Conservation (phyloP, 106 monocot genomes). For the Chionographis japonica region DNA sequence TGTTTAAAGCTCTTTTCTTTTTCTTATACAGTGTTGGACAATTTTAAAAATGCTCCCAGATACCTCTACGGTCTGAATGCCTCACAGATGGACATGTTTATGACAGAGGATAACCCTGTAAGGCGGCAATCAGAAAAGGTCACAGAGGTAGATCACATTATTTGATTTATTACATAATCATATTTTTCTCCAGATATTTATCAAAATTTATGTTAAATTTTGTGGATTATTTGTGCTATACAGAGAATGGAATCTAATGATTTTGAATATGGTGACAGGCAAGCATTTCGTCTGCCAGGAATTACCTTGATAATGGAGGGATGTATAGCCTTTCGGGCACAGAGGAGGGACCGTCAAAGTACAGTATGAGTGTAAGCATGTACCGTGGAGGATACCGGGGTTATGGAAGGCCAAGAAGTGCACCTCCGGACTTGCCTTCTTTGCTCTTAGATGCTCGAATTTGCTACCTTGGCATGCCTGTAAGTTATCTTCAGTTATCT, state of each 20-base stretch:
- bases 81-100: slow-evolving; percentile 97
- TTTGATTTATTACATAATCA: neutral
- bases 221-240: no score
- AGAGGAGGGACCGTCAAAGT: slow-evolving; percentile 53
- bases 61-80: slow-evolving; percentile 64
- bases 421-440: slow-evolving; percentile 93
- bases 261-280: slow-evolving; percentile 32
- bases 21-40: slow-evolving; percentile 66
- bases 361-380: slow-evolving; percentile 93
- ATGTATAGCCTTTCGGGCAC: slow-evolving; percentile 68
- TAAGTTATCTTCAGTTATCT: slow-evolving; percentile 21
- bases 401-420: slow-evolving; percentile 76
- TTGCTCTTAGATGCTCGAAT: slow-evolving; percentile 90
- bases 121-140: slow-evolving; percentile 64
- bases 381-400: slow-evolving; percentile 76
- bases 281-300: slow-evolving; percentile 81
- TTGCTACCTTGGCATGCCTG: slow-evolving; percentile 89
- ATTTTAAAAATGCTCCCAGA: slow-evolving; percentile 76
- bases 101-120: slow-evolving; percentile 84
- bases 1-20: slow-evolving; percentile 3
- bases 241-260: neutral
- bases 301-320: slow-evolving; percentile 86
- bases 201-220: no score
- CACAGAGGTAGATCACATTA: slow-evolving; percentile 50
- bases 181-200: neutral